phyloP scores from a whole-genome alignment of 2,329 filamentous ascomycete genomes.

The Trichoderma simmonsii region DNA sequence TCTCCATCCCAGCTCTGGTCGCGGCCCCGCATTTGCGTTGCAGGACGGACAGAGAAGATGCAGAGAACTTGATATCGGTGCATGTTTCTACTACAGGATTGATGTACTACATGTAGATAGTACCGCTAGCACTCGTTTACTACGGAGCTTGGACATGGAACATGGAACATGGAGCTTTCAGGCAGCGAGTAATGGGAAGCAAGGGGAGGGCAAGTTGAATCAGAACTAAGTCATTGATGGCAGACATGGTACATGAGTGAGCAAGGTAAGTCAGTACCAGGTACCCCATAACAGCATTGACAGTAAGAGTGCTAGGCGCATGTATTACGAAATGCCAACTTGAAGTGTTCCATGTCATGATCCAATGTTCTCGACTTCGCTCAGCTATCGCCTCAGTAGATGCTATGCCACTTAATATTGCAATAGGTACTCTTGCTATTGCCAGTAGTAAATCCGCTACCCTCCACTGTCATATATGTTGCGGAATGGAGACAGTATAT shows the following conservation, averaged over 20 bases:
- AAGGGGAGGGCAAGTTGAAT: not conserved
- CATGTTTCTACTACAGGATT: not conserved
- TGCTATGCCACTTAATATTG: not conserved
- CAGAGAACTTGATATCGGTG: not conserved
- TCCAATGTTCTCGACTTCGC: not conserved
- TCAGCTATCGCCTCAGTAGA: not conserved
- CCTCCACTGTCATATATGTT: not conserved
- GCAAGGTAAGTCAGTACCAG: not conserved
- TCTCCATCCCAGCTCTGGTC: constrained; percentile 3
- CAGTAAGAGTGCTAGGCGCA: not conserved
- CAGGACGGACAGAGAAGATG: constrained; percentile 4
- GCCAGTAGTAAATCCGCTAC: not conserved
- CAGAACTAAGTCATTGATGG: not conserved
- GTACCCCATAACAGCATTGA: not conserved
- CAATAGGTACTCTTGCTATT: not conserved
- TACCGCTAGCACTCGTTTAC: not conserved
- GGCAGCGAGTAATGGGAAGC: constrained; percentile 7
- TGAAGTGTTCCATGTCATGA: not conserved
- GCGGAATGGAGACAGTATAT: not conserved
- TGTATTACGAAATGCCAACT: not conserved
- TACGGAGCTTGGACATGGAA: not conserved
- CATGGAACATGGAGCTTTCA: not conserved
- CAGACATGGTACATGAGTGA: not conserved
- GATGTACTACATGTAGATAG: not conserved
- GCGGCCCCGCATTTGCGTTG: constrained; percentile 16